Evolutionary conservation across 148 eudicot species (phyloP), one percentile per base, ranked within the genome.

Genomic region (Rhododendron williamsianum): DNA sequence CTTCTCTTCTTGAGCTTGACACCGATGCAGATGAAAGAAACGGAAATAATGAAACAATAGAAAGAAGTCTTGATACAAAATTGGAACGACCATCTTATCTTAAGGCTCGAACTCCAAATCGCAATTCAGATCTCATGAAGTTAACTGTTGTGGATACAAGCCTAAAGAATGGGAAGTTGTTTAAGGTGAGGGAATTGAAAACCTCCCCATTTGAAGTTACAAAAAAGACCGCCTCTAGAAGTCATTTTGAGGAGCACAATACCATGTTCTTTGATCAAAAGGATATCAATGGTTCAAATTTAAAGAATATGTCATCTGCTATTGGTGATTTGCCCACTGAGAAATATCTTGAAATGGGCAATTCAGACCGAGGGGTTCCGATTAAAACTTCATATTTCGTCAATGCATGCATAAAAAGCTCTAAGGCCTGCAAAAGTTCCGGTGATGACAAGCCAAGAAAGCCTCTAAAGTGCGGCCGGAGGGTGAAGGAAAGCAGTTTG

Each of bases 1-100:
- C 97, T 9, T 87, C 82, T 23, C 93, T 94, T 71, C 89, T 96
- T 46, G 90, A 86, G 89, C 92, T 96, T 23, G 94, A 90, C 12
- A 51, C 83, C 43, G 94, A 92, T 83, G 90, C 86, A 58, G 87
- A 78, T 73, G 87, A 85, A 72, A 63, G 69, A 16, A 67, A 77
- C 16, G 51, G 49, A 23, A 82, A 78, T 11, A 82, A 81, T 16
- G 89, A 81, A 69, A 90, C 91, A 86, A 38, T 81, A 90, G 89
- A 78, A 80, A 15, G 9, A 67, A n/a, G 15, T 67, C 73, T 71
- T 4, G 87, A 87, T 83, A 80, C 85, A 6, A 89, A 86, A 45
- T 43, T 49, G 71, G 88, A 86, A 86, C 84, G 86, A 4, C 87
- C 65, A 45, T 76, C 74, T 79, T 91, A 90, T 84, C 89, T 90